phyloP scores from a whole-genome alignment of 2,329 filamentous ascomycete genomes.

The Fusarium virguliforme region DNA sequence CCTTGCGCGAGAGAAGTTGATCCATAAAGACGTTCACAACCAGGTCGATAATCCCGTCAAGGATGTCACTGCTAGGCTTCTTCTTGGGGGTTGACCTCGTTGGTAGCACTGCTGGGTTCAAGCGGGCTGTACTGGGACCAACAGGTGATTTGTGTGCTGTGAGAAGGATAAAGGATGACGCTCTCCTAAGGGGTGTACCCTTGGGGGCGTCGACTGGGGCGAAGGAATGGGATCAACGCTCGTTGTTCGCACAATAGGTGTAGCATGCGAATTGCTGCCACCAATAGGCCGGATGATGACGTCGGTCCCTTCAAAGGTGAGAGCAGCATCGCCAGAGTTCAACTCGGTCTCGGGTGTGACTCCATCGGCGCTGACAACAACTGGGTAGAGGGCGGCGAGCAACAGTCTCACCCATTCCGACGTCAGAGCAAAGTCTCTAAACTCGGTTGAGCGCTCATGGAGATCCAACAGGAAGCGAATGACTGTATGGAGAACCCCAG shows the following conservation, averaged over 20 bases:
- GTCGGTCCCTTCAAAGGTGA: slow-evolving; percentile 89
- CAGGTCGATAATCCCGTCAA: slow-evolving; percentile 84
- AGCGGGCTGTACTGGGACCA: slow-evolving; percentile 72
- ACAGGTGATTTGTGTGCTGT: slow-evolving; percentile 77
- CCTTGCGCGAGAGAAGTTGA: slow-evolving; percentile 87
- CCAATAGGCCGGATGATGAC: slow-evolving; percentile 84
- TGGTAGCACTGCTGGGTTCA: slow-evolving; percentile 63
- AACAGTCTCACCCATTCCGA: slow-evolving; percentile 88
- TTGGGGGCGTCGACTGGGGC: slow-evolving; percentile 63
- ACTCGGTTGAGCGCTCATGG: slow-evolving; percentile 81
- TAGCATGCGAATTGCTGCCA: slow-evolving; percentile 67
- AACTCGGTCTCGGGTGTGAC: slow-evolving; percentile 89
- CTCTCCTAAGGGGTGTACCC: slow-evolving; percentile 79
- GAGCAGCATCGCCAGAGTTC: slow-evolving; percentile 83
- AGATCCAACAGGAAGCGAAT: slow-evolving; percentile 85
- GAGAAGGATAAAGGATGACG: slow-evolving; percentile 92
- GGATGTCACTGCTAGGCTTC: slow-evolving; percentile 76
- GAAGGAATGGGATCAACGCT: slow-evolving; percentile 68
- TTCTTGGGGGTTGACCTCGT: slow-evolving; percentile 65
- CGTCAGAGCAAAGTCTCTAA: slow-evolving; percentile 84
- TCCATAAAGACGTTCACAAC: slow-evolving; percentile 87
- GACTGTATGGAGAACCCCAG: slow-evolving; percentile 80
- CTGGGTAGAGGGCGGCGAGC: slow-evolving; percentile 85
- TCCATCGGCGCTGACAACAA: slow-evolving; percentile 88
- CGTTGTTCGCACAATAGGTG: slow-evolving; percentile 82